These are phyloP conservation scores for Cyathus striatus DNA, from an alignment of 768 basidiomycete genomes.

Conservation along the genomic window DNA sequence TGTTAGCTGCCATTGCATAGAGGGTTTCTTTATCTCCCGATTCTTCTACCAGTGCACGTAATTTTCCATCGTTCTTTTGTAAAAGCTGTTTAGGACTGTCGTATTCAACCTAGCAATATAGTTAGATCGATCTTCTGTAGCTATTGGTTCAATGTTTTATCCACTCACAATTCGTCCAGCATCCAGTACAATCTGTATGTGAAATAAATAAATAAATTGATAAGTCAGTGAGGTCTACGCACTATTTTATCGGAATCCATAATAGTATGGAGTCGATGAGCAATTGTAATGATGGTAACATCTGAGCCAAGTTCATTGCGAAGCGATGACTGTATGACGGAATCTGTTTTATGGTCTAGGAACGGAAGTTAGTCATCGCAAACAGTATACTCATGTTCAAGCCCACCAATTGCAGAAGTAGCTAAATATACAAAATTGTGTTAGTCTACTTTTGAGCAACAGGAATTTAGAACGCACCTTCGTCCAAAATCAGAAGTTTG, in stretches of 20 bases:
- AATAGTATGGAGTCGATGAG: slow-evolving; percentile 66
- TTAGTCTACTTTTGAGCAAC: background rate
- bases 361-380: slow-evolving; percentile 1
- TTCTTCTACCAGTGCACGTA: slow-evolving; percentile 54
- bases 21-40: slow-evolving; percentile 48
- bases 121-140: background rate
- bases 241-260: slow-evolving; percentile 61
- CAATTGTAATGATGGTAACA: slow-evolving; percentile 61
- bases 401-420: slow-evolving; percentile 46
- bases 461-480: slow-evolving; percentile 30
- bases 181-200: slow-evolving; percentile 44
- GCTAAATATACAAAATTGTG: slow-evolving; percentile 19
- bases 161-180: slow-evolving; percentile 43
- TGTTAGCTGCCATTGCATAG: slow-evolving; percentile 42
- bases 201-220: slow-evolving; percentile 9
- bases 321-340: slow-evolving; percentile 66
- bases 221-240: slow-evolving; percentile 10
- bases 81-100: slow-evolving; percentile 49
- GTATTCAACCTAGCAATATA: slow-evolving; percentile 37
- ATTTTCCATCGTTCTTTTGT: slow-evolving; percentile 41
- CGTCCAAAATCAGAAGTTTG: slow-evolving; percentile 58
- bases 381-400: too few species aligned
- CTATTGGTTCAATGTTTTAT: background rate
- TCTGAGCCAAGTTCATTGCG: slow-evolving; percentile 57
- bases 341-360: slow-evolving; percentile 58